Evolutionary conservation across 805 yeast genomes (phyloP).

Genomic region (Metschnikowia bowlesiae): DNA sequence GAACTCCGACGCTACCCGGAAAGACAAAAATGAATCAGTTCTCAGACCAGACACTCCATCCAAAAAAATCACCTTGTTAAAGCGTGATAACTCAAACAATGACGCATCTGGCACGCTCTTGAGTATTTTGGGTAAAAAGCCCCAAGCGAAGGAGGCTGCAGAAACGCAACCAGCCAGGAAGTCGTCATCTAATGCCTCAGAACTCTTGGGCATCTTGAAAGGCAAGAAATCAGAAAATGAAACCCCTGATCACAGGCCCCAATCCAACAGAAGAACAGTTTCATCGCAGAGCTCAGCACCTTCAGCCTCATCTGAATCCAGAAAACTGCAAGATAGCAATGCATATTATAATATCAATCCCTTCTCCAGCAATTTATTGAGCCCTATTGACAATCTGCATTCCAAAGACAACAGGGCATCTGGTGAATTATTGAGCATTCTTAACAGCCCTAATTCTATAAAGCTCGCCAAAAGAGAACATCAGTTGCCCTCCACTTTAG

Average conservation of each 20-base stretch:
- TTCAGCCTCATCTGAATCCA: not conserved
- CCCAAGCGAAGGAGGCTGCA: conserved; percentile 4
- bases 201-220: conserved; percentile 17
- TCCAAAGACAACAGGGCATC: not conserved
- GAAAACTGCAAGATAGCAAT: not conserved
- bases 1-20: not conserved
- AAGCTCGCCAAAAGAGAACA: conserved; percentile 2
- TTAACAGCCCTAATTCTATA: not conserved
- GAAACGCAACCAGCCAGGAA: conserved; percentile 1
- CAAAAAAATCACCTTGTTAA: conserved; percentile 15
- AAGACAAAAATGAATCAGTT: not conserved
- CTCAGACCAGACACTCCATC: conserved; percentile 9
- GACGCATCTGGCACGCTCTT: conserved; percentile 15
- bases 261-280: not conserved
- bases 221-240: conserved; percentile 1
- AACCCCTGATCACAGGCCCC: not conserved
- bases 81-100: conserved; percentile 10
- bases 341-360: not conserved
- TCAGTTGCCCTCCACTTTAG: not conserved
- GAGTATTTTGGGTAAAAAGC: conserved; percentile 14
- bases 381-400: not conserved
- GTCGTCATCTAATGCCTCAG: conserved; percentile 8
- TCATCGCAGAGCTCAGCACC: not conserved
- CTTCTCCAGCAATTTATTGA: not conserved
- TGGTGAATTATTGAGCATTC: conserved; percentile 1